These are phyloP conservation scores for Cryptosporidium baileyi DNA, from an alignment of 169 alveolate genomes.

Conservation along the genomic window DNA sequence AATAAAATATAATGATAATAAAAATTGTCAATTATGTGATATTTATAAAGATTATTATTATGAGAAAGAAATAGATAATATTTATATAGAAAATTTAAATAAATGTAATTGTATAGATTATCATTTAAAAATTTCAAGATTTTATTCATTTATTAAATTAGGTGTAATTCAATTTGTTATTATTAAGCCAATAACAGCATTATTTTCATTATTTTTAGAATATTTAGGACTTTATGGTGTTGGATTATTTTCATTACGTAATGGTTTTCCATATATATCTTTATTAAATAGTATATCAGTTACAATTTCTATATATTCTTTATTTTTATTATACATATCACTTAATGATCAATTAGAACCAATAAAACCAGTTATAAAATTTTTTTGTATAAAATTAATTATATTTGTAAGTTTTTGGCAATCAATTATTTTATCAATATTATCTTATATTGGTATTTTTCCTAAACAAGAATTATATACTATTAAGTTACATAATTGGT, in stretches of 20 bases:
- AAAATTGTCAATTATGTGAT: background rate
- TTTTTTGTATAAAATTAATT: constrained; percentile 48
- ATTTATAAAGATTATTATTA: too few species aligned
- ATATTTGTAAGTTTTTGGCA: constrained; percentile 60
- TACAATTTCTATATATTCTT: constrained; percentile 29
- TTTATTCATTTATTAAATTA: constrained; percentile 46
- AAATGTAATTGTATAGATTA: background rate
- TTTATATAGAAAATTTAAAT: background rate
- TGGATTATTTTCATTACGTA: constrained; percentile 24
- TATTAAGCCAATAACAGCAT: constrained; percentile 36
- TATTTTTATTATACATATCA: constrained; percentile 41
- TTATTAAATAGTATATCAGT: constrained; percentile 28
- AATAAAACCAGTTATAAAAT: constrained; percentile 42
- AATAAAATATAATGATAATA: background rate
- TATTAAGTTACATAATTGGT: constrained; percentile 39
- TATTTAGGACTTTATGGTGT: constrained; percentile 19
- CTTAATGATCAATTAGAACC: constrained; percentile 13
- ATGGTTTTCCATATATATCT: constrained; percentile 30
- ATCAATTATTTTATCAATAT: constrained; percentile 36
- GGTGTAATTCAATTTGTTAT: constrained; percentile 62
- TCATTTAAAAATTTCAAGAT: constrained; percentile 11
- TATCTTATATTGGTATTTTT: background rate
- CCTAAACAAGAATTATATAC: constrained; percentile 4
- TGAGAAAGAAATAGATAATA: too few species aligned
- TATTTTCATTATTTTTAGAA: constrained; percentile 30